These are phyloP conservation scores for Eucalyptus caleyi DNA, from an alignment of 345 rosid species.

Conservation along the genomic window DNA sequence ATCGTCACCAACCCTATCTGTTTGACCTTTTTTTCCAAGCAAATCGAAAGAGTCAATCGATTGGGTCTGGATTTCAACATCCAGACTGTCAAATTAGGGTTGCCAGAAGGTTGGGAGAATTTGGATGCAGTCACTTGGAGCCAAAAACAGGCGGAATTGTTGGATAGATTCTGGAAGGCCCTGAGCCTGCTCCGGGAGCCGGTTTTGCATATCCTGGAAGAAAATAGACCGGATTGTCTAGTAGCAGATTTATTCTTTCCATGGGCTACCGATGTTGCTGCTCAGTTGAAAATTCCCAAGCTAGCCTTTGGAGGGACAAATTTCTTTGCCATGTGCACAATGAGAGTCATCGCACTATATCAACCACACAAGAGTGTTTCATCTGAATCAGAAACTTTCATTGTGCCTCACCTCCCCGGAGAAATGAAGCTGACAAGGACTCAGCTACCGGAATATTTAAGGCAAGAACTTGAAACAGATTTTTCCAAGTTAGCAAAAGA, in stretches of 20 bases:
- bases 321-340: conserved; percentile 18
- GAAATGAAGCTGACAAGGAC: conserved; percentile 25
- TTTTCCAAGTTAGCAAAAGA: not conserved
- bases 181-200: not conserved
- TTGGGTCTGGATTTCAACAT: conserved; percentile 12
- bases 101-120: conserved; percentile 36
- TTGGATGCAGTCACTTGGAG: conserved; percentile 1
- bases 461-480: not conserved
- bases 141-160: not conserved
- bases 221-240: conserved; percentile 11
- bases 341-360: not conserved
- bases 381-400: conserved; percentile 15
- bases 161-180: not conserved
- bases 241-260: conserved; percentile 25
- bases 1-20: not conserved
- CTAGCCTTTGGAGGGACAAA: conserved; percentile 21
- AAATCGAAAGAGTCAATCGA: not conserved
- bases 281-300: conserved; percentile 11
- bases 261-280: conserved; percentile 9
- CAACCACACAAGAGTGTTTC: conserved; percentile 14
- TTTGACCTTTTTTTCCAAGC: not conserved
- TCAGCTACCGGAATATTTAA: conserved; percentile 6
- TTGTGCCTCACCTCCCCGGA: conserved; percentile 14
- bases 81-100: conserved; percentile 19
- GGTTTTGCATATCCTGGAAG: not conserved